Conservation (phyloP, 345 rosid species). For the Citrus glauca region DNA sequence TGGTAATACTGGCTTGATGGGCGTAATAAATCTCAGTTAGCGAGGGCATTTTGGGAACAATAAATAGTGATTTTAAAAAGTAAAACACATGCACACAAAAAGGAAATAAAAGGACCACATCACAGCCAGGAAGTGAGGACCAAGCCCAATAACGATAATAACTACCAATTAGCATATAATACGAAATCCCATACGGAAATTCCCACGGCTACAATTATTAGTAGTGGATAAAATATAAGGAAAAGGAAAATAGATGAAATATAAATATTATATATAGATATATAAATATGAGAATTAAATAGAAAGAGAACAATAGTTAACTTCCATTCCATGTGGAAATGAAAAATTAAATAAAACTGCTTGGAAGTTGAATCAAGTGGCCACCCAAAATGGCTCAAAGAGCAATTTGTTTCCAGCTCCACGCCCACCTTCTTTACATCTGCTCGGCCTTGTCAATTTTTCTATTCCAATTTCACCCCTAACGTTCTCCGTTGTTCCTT, state of each 20-base stretch:
- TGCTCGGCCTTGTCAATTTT: conserved; percentile 28
- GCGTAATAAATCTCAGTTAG: not conserved
- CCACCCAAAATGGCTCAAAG: conserved; percentile 56
- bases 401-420: conserved; percentile 34
- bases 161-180: conserved; percentile 23
- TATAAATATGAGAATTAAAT: no score
- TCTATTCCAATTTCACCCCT: conserved; percentile 37
- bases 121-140: not conserved
- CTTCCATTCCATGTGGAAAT: not conserved
- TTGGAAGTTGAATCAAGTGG: conserved; percentile 25
- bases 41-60: not conserved
- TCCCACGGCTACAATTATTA: conserved; percentile 1
- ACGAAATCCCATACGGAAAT: conserved; percentile 13
- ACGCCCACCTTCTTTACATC: conserved; percentile 50
- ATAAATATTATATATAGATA: no score
- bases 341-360: no score
- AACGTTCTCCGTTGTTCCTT: conserved; percentile 15
- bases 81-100: not conserved
- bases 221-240: not conserved
- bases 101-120: not conserved
- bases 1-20: not conserved
- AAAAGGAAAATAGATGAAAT: not conserved
- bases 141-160: conserved; percentile 32
- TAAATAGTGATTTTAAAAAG: not conserved
- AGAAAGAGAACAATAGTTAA: not conserved